Conservation (phyloP, 345 rosid genomes). For the Eucalyptus urophylla region DNA sequence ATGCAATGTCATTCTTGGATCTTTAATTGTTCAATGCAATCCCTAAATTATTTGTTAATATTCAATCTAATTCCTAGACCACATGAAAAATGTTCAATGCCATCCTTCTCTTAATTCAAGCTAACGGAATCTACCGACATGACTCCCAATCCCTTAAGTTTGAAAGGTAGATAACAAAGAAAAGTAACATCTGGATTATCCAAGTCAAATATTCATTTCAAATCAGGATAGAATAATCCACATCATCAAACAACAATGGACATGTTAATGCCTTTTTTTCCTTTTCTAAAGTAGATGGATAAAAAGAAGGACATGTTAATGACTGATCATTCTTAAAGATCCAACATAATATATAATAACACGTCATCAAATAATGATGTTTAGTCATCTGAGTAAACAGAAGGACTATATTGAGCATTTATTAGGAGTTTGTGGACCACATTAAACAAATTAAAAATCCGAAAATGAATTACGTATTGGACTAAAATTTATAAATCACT, state of each 20-base stretch:
- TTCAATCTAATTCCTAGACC: not conserved
- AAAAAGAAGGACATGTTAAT: not conserved
- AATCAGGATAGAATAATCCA: not conserved
- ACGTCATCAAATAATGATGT: not conserved
- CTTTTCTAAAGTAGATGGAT: not conserved
- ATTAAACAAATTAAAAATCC: accelerated
- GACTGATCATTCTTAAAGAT: not conserved
- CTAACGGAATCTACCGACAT: accelerated
- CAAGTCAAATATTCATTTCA: not conserved
- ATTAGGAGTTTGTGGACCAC: accelerated
- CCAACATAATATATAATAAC: not conserved
- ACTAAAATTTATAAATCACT: too few species aligned
- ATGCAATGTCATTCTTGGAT: accelerated
- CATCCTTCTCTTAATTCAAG: not conserved
- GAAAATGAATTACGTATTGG: accelerated
- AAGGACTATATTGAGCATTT: accelerated
- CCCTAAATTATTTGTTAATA: accelerated
- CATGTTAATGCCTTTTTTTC: not conserved
- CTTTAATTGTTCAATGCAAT: not conserved
- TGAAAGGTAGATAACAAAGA: accelerated
- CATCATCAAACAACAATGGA: not conserved
- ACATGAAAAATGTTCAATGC: not conserved
- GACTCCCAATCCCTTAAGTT: not conserved
- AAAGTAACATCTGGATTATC: too few species aligned
- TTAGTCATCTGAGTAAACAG: not conserved